Base-by-base conservation (phyloP, 2,329 filamentous ascomycete genomes). In the Talaromyces rugulosus region DNA sequence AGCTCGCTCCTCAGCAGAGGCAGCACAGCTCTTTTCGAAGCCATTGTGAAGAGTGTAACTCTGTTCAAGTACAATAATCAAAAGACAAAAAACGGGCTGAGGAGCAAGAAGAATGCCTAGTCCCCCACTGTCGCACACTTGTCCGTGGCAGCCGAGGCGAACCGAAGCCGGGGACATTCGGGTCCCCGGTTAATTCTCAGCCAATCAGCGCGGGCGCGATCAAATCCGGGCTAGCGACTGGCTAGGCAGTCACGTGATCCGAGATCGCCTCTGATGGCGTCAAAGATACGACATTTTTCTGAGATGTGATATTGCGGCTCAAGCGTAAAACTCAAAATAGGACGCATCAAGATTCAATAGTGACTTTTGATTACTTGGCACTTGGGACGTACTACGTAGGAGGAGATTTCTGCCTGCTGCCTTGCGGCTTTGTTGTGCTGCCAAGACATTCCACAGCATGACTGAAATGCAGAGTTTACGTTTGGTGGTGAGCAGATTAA, bases 1-100 rank as follows among this genome's bases (percentile, higher is more conserved):
- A 75, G 63, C 64, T 78, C 73, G 47, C 76, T 74, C 71, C 76
- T 77, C 72, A 79, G 59, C 57, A 79, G 72, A 73, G 77, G 76
- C 67, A 76, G 63, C 47, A 74, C 68, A 52, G 73, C 71, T 63
- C 71, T 67, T 72, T 74, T 78, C 34, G 77, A 78, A 63, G 75
- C 75, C 77, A 79, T 79, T 53, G 50, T 12, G 51, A 59, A 28
- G 33, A 50, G 50, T 11, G 27, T 23, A 11, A 23, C 51, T 5
- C 12, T 30, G 50, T 23, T 5, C 50, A n/a, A 18, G 23, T 53
- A 18, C 50, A 18, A 51, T 23, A 18, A 51, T 23, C 12, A 44
- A 40, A 27, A 8, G 42, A 57, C 14, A 2, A 16, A 23, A 23
- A 23, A 23, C 23, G 30, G 30, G 23, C 5, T 23, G 52, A 55